Percentiles rank a stretch among this genome's conserved stretches.
These are phyloP conservation scores for Lactarius akahatsu DNA, from an alignment of 768 basidiomycete genomes.

Conservation along the genomic window DNA sequence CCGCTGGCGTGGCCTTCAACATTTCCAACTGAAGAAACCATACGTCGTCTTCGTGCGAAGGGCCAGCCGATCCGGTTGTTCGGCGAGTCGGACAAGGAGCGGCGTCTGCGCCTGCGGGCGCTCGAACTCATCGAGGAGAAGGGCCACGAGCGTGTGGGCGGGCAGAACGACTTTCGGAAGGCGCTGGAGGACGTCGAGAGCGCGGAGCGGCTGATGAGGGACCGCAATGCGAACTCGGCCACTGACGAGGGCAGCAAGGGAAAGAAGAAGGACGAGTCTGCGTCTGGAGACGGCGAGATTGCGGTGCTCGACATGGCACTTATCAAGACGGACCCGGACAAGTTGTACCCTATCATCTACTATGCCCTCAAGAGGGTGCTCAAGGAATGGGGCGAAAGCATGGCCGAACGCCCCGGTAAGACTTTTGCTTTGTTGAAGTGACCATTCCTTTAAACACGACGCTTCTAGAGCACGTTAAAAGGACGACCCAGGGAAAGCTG, in stretches of 20 bases:
- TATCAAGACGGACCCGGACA: conserved; percentile 90
- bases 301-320: conserved; percentile 69
- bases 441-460: conserved; percentile 8
- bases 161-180: conserved; percentile 95
- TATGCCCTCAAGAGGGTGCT: conserved; percentile 89
- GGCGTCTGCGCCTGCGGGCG: conserved; percentile 84
- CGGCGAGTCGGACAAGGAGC: conserved; percentile 92
- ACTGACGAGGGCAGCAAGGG: conserved; percentile 50
- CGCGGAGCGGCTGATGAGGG: conserved; percentile 63
- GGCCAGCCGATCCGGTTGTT: conserved; percentile 95
- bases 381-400: conserved; percentile 95
- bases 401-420: conserved; percentile 90
- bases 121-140: conserved; percentile 94
- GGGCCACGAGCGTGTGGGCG: conserved; percentile 72
- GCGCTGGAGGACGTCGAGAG: conserved; percentile 85
- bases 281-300: conserved; percentile 42
- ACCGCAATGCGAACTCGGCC: conserved; percentile 42
- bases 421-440: conserved; percentile 8
- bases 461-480: conserved; percentile 72
- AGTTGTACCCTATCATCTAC: conserved; percentile 95
- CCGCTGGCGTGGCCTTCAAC: conserved; percentile 56
- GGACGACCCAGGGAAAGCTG: conserved; percentile 85
- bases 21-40: conserved; percentile 91
- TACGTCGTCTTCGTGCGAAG: conserved; percentile 84
- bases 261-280: conserved; percentile 57